phyloP scores from a whole-genome alignment of 768 basidiomycete species.

The Leccinum subtestaceum region DNA sequence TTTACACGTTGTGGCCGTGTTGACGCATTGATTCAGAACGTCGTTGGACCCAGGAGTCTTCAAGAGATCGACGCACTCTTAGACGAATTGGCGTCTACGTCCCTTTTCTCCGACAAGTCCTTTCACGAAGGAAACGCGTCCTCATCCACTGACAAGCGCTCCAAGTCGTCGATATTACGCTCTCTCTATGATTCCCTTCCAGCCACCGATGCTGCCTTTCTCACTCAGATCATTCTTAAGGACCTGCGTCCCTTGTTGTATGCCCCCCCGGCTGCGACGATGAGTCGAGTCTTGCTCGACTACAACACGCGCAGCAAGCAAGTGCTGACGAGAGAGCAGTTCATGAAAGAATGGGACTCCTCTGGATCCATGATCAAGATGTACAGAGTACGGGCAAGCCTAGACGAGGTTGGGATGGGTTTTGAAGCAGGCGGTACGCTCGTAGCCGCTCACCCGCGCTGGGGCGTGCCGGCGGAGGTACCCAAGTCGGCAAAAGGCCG shows the following conservation, averaged over 20 bases:
- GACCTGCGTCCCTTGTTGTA: slow-evolving; percentile 81
- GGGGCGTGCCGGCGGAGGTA: slow-evolving; percentile 68
- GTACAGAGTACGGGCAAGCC: slow-evolving; percentile 52
- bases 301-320: slow-evolving; percentile 57
- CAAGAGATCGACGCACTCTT: slow-evolving; percentile 62
- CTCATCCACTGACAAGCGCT: slow-evolving; percentile 31
- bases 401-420: slow-evolving; percentile 54
- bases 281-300: slow-evolving; percentile 47
- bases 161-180: slow-evolving; percentile 41
- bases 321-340: slow-evolving; percentile 56
- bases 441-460: slow-evolving; percentile 35
- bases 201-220: slow-evolving; percentile 60
- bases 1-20: not conserved
- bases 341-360: slow-evolving; percentile 73
- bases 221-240: slow-evolving; percentile 86
- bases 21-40: slow-evolving; percentile 17
- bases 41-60: slow-evolving; percentile 33
- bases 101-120: slow-evolving; percentile 53
- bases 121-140: slow-evolving; percentile 36
- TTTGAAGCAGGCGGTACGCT: slow-evolving; percentile 36
- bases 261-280: slow-evolving; percentile 49
- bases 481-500: slow-evolving; percentile 82
- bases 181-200: slow-evolving; percentile 58
- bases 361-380: slow-evolving; percentile 48
- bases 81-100: slow-evolving; percentile 70